Base-by-base conservation (phyloP, 148 eudicot species). In the Camellia japonica region DNA sequence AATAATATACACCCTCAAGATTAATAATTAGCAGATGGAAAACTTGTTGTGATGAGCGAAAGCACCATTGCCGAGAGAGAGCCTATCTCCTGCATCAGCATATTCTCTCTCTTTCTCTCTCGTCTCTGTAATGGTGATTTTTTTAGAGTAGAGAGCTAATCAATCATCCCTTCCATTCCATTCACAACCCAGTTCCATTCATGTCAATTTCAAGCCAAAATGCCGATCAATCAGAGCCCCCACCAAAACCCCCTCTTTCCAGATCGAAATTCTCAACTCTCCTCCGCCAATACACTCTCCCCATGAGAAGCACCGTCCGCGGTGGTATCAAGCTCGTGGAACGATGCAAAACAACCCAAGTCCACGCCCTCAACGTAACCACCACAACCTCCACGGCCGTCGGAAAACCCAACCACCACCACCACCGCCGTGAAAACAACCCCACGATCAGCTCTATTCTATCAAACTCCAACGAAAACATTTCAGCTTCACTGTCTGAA, bases 321-420 rank as follows among this genome's bases (percentile, higher is more conserved):
- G 76, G 82, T 23, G 78, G 87, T 78, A 69, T 85, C 20, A 88
- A 85, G 79, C 82, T 85, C 80, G 77, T 70, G 41, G 88, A 88
- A 55, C 82, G 87, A 44, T 84, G 80, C 63, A 89, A 85, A 49
- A 81, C 86, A 1, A 70, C 88, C 80, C 89, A 89, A 80, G 85
- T 89, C 12, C 87, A 87, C 77, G 85, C 91, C 67, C 74, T 86
- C 12, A 74, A 58, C 78, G 68, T 30, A 30, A 30, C 77, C 41
- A 65, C 84, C 19, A 82, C 73, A 30, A 68, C 79, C 16, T 30
- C 38, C 38, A 30, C 38, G 38, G 38, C 79, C 76, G 19, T 62
- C 67, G 43, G 38, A 6, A 42, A 30, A 60, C 66, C 67, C 69
- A 76, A 75, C 60, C 18, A n/a, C 79, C 68, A 23, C 73, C 18